phyloP scores from a whole-genome alignment of 768 basidiomycete genomes.

The Rhodosporidiobolus sp. region DNA sequence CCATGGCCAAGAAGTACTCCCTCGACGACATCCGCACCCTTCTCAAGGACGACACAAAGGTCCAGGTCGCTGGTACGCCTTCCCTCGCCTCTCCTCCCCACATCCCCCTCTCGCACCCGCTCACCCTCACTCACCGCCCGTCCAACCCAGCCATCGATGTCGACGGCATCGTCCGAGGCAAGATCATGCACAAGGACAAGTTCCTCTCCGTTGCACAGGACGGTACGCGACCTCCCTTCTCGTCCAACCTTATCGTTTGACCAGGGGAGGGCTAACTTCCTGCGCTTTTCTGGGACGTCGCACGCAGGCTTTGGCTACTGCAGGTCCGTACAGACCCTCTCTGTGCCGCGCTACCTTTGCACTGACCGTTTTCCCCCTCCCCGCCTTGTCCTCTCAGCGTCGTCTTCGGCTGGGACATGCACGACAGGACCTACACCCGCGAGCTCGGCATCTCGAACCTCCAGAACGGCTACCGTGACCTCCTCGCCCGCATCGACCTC shows the following conservation, averaged over 20 bases:
- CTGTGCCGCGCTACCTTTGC: neutral
- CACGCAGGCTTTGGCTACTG: conserved; percentile 24
- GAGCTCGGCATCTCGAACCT: conserved; percentile 89
- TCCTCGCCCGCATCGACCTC: conserved; percentile 80
- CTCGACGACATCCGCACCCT: conserved; percentile 59
- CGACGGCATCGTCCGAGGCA: conserved; percentile 86
- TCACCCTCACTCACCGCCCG: neutral
- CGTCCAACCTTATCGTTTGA: conserved; percentile 42
- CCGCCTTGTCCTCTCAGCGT: conserved; percentile 5
- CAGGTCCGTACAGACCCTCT: neutral
- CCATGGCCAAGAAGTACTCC: conserved; percentile 49
- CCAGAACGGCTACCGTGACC: conserved; percentile 85
- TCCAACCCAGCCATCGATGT: conserved; percentile 54
- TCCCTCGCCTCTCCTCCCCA: neutral
- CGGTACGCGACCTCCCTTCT: conserved; percentile 84
- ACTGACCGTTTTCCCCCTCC: neutral
- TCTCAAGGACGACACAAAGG: conserved; percentile 56
- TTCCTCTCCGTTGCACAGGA: conserved; percentile 74
- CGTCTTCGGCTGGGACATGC: conserved; percentile 63
- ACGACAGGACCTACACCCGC: conserved; percentile 75
- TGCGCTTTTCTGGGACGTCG: neutral
- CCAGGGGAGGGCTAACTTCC: neutral
- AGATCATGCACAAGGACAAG: conserved; percentile 76
- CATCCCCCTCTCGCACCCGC: too few species aligned
- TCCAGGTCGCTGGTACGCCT: conserved; percentile 28